Conservation (phyloP, 108 stramenopile species). For the Thalassiosira profunda region DNA sequence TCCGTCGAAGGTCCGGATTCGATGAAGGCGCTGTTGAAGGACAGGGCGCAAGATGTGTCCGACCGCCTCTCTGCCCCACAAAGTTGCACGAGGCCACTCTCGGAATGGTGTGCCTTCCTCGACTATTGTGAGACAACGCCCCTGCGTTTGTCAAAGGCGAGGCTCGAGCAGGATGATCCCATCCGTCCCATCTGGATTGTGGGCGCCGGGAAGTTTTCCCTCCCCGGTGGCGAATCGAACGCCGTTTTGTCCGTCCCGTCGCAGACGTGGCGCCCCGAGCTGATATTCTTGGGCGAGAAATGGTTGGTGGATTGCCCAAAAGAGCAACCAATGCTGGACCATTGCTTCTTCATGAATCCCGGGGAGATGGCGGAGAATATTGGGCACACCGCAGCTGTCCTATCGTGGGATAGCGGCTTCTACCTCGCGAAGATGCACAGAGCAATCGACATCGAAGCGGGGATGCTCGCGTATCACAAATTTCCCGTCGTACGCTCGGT, state of each 20-base stretch:
- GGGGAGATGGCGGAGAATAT: neutral
- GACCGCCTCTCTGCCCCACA: too few relatives aligned
- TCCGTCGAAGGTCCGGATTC: too few relatives aligned
- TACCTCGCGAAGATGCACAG: neutral
- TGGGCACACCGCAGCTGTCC: neutral
- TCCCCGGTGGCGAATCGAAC: neutral
- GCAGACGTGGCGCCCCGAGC: neutral
- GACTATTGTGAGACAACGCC: neutral
- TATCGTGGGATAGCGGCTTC: neutral
- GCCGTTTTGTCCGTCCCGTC: neutral
- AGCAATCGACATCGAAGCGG: neutral
- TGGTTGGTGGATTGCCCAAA: slow-evolving; percentile 3
- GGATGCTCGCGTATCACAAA: neutral
- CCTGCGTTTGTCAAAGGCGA: neutral
- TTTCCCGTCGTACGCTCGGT: neutral
- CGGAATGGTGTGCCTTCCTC: neutral
- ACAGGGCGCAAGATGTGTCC: too few relatives aligned
- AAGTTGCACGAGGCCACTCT: neutral
- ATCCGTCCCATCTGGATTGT: neutral
- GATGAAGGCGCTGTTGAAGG: too few relatives aligned
- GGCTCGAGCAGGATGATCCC: neutral
- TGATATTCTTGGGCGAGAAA: neutral
- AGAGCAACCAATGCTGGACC: neutral
- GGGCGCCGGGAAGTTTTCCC: neutral
- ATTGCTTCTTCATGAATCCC: neutral